Evolutionary conservation across 169 alveolate species (phyloP), one percentile per base, ranked within the genome.

Genomic region (Plasmodium knowlesi): DNA sequence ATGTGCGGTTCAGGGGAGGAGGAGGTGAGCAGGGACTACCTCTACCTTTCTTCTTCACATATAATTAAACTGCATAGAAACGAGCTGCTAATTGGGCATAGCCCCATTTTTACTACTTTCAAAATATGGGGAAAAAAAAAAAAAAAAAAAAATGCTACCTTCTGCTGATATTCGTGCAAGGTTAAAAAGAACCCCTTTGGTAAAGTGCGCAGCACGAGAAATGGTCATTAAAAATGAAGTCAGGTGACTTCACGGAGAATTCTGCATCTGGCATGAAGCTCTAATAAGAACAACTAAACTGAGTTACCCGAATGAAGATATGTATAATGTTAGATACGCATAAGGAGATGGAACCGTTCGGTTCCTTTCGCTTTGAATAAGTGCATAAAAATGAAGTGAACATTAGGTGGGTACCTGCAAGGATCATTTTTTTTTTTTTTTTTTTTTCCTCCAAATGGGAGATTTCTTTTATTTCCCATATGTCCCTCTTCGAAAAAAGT

Each of bases 31-130:
- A 32, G 39, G 22, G 61, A 22, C 61, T 50, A 14, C 61, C 61
- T 14, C 61, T 50, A 50, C 61, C 54, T 50, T 19, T 67, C 4
- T 10, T 22, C 37, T 22, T 28, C 39, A 19, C 37, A 22, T 67
- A 25, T 22, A 67, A 67, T 67, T 67, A 67, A 67, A n/a, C 37
- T 67, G 76, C 37, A 19, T 30, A 67, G 37, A 67, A 67, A 22
- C 37, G 37, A 67, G 76, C 5, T 16, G 37, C 22, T 14, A 50
- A 12, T 67, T 67, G 32, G 32, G 41, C 76, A 22, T 25, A 67
- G 76, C 76, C 37, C 30, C 76, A 67, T 67, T 67, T 67, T 67
- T 67, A n/a, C 76, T 67, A 67, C 76, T 37, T 19, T 67, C 39
- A 67, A 67, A 67, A 22, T 22, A 8, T 22, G 14, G 37, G 30